phyloP scores from a whole-genome alignment of 257 asterid species.

The Plectranthus barbatus region DNA sequence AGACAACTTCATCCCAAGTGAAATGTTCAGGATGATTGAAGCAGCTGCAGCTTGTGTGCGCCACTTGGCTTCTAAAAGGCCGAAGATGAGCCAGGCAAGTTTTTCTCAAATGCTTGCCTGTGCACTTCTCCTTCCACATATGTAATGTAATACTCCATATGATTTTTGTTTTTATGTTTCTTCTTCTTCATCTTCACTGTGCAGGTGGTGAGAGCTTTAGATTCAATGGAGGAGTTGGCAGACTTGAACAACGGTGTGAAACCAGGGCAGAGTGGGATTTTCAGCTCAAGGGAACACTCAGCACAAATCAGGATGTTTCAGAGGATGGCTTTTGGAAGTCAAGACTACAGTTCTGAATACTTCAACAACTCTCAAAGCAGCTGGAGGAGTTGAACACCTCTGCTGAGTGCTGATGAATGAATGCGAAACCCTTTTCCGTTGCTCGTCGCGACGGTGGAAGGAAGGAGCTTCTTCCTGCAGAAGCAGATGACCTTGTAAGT shows the following conservation, averaged over 20 bases:
- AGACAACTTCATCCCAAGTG: conserved; percentile 41
- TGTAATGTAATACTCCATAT: neutral
- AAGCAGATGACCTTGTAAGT: conserved; percentile 3
- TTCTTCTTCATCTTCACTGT: neutral
- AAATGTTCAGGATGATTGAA: conserved; percentile 81
- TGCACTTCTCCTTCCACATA: neutral
- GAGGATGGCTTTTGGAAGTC: conserved; percentile 87
- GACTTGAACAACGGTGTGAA: too few relatives aligned
- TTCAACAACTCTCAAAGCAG: conserved; percentile 47
- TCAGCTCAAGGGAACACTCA: too few relatives aligned
- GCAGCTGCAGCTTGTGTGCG: too few relatives aligned
- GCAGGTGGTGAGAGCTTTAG: conserved; percentile 76
- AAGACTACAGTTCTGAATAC: conserved; percentile 60
- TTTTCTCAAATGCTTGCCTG: too few relatives aligned
- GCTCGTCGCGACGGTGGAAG: neutral
- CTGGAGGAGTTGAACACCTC: conserved; percentile 33
- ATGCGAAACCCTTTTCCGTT: neutral
- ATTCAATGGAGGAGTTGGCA: conserved; percentile 64
- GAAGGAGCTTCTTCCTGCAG: neutral
- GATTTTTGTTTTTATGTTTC: too few relatives aligned
- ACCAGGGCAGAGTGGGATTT: too few relatives aligned
- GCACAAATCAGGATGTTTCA: conserved; percentile 78
- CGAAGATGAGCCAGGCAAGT: conserved; percentile 68
- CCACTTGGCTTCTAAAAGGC: conserved; percentile 79
- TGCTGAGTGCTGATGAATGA: too few relatives aligned